Evolutionary conservation across 495 filamentous ascomycete genomes (phyloP).

Genomic region (Trichoderma gamsii): DNA sequence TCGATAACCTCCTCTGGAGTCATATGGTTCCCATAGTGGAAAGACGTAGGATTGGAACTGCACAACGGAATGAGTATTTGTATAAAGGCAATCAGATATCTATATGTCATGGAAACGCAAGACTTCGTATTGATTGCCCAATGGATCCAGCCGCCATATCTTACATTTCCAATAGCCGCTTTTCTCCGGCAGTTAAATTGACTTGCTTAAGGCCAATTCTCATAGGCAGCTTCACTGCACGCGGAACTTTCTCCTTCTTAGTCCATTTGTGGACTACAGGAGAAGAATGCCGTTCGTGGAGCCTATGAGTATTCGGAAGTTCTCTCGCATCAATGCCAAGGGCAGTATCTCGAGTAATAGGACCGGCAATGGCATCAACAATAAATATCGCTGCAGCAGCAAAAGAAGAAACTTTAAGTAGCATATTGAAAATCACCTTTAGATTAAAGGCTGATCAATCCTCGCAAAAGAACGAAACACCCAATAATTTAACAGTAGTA

Average conservation of each 20-base stretch:
- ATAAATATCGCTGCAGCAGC: background rate
- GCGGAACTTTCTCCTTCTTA: constrained; percentile 19
- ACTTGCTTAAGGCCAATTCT: constrained; percentile 22
- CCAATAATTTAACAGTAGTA: background rate
- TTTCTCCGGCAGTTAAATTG: constrained; percentile 18
- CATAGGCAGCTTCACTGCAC: constrained; percentile 19
- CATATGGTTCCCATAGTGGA: constrained; percentile 47
- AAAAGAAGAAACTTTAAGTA: background rate
- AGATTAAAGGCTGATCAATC: background rate
- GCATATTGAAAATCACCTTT: background rate
- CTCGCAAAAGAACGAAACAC: background rate
- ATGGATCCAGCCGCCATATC: constrained; percentile 41
- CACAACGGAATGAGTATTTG: background rate
- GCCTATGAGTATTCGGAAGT: background rate
- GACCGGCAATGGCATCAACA: background rate
- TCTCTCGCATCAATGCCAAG: background rate
- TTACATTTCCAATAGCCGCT: constrained; percentile 21
- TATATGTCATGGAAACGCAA: background rate
- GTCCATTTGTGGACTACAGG: constrained; percentile 11
- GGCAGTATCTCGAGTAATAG: background rate
- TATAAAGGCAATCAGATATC: background rate
- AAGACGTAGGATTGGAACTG: constrained; percentile 41
- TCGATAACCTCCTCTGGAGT: constrained; percentile 40
- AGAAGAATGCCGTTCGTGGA: background rate
- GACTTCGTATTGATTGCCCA: background rate